These are phyloP conservation scores for Ogataea parapolymorpha DNA, from an alignment of 805 yeast genomes.

Conservation along the genomic window DNA sequence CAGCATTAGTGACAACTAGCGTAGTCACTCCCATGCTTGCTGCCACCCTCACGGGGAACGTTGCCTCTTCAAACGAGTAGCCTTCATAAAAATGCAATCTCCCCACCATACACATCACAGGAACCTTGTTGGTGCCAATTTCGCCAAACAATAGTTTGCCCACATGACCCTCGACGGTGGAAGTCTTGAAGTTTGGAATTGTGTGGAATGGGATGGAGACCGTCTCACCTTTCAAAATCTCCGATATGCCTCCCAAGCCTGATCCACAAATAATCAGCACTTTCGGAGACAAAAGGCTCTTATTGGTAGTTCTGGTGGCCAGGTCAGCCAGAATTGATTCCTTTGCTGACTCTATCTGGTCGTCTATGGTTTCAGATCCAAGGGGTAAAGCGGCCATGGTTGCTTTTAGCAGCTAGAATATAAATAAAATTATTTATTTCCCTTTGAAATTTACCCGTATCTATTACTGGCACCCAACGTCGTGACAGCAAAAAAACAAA, in stretches of 20 bases:
- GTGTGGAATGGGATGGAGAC: constrained; percentile 56
- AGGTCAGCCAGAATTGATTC: constrained; percentile 11
- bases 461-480: not conserved
- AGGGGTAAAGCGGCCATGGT: not conserved
- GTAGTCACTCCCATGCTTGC: constrained; percentile 55
- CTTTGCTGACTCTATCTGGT: constrained; percentile 17
- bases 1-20: constrained; percentile 90
- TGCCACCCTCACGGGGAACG: constrained; percentile 81
- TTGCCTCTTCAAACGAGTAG: constrained; percentile 73
- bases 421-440: not conserved
- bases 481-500: constrained; percentile 6
- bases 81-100: constrained; percentile 93
- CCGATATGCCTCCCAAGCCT: constrained; percentile 85
- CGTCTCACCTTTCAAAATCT: constrained; percentile 40
- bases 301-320: constrained; percentile 5
- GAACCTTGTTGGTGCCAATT: constrained; percentile 64
- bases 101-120: constrained; percentile 92
- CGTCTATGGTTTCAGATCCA: constrained; percentile 1
- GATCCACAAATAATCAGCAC: constrained; percentile 89
- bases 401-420: not conserved
- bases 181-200: constrained; percentile 76
- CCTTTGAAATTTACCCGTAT: not conserved
- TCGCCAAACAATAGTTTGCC: constrained; percentile 79
- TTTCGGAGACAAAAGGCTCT: constrained; percentile 41
- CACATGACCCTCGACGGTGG: constrained; percentile 89